Base-by-base conservation (phyloP, 2,329 filamentous ascomycete species). In the Aspergillus niger region DNA sequence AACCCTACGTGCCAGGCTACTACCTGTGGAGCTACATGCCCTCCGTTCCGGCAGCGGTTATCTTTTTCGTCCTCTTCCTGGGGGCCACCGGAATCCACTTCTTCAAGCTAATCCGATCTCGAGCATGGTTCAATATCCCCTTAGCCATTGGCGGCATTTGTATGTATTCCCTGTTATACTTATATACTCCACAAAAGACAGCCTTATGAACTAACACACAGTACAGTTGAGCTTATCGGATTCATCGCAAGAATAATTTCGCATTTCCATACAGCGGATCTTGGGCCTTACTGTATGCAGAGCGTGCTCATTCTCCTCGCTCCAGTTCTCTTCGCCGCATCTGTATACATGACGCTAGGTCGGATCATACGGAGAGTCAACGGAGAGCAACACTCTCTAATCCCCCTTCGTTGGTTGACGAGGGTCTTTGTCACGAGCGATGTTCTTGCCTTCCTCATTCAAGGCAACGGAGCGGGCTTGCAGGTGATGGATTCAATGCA, bases 291-390 rank as follows among this genome's bases (percentile, higher is more conserved):
- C 67, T 76, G 80, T 54, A 70, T 82, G 59, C 76, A 81, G 61
- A 73, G 70, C 17, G 63, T 82, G 36, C 75, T 83, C 65, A 74
- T 82, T 50, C 75, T 83, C 4, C 74, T 84, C 24, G 80, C 78
- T 1, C 82, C 81, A 1, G 78, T 79, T 3, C 77, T 83, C 54
- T 79, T 82, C 62, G 81, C 81, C 17, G 82, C 82, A 13, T 77
- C 78, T 0, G 79, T 82, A 62, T 83, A 84, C 65, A 83, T 82
- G 71, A 72, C 76, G 15, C 76, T 83, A 39, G 79, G 77, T 32
- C 77, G 81, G 8, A 74, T 83, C 39, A 77, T 83, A 13, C 71
- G 74, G 22, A 66, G 76, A 41, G 70, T 78, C 5, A 69, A 78
- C 7, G 77, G 70, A 32, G 80, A 81, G 58, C 70, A 76, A 8